phyloP scores from a whole-genome alignment of 192 early-diverging fungal species.

The Podila horticola region DNA sequence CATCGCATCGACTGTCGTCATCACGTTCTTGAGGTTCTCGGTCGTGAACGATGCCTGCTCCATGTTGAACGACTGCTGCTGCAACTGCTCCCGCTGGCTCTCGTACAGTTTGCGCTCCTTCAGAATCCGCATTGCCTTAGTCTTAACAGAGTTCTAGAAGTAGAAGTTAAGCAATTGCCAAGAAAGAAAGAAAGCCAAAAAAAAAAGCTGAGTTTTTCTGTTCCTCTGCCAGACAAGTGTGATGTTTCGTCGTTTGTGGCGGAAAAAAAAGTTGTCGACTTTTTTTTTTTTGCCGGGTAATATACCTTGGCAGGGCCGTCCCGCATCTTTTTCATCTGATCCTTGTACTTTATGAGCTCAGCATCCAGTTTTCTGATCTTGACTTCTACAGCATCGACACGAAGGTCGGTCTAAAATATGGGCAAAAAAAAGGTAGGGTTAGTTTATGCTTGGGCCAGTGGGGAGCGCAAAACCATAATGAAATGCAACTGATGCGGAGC shows the following conservation, averaged over 20 bases:
- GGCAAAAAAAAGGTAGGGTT: not conserved
- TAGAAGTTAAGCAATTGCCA: not conserved
- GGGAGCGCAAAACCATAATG: not conserved
- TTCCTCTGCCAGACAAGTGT: not conserved
- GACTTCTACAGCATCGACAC: slow-evolving; percentile 89
- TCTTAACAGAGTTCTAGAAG: slow-evolving; percentile 86
- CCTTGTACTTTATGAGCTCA: slow-evolving; percentile 89
- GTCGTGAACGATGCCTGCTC: slow-evolving; percentile 93
- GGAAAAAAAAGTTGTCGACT: not conserved
- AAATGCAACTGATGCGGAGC: not conserved
- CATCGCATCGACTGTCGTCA: slow-evolving; percentile 98
- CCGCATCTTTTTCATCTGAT: slow-evolving; percentile 95
- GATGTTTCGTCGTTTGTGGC: not conserved
- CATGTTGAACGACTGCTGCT: slow-evolving; percentile 99
- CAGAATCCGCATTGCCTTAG: slow-evolving; percentile 88
- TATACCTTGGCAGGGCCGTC: slow-evolving; percentile 71
- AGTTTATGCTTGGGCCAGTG: not conserved
- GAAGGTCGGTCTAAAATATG: slow-evolving; percentile 76
- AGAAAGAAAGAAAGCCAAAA: not conserved
- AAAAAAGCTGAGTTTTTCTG: not conserved
- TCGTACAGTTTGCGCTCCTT: slow-evolving; percentile 98
- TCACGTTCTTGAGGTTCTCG: slow-evolving; percentile 97
- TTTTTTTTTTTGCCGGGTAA: slow-evolving; percentile 2
- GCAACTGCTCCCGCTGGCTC: slow-evolving; percentile 91
- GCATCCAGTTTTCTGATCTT: slow-evolving; percentile 96